Evolutionary conservation across 345 rosid genomes (phyloP).

Genomic region (Cardamine chenopodiifolia): DNA sequence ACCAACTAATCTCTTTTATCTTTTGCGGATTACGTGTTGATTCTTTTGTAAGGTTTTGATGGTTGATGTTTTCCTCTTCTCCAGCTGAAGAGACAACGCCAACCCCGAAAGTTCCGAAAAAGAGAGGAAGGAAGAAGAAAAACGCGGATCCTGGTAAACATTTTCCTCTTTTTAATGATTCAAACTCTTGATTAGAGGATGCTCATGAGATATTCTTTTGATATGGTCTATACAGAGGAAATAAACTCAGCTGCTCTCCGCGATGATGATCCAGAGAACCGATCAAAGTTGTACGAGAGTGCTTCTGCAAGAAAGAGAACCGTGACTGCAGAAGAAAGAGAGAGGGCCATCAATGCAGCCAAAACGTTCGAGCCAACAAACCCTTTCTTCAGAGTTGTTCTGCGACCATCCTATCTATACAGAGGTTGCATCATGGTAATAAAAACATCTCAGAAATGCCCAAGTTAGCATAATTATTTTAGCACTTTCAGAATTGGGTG

Average conservation of each 20-base stretch:
- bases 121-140: constrained; percentile 69
- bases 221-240: constrained; percentile 44
- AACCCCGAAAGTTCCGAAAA: constrained; percentile 48
- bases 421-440: constrained; percentile 87
- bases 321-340: constrained; percentile 79
- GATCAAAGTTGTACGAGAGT: constrained; percentile 69
- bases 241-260: constrained; percentile 47
- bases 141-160: constrained; percentile 70
- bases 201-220: constrained; percentile 17
- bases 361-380: constrained; percentile 76
- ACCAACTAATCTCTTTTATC: not conserved
- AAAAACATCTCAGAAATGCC: not conserved
- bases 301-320: constrained; percentile 82
- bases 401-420: constrained; percentile 81
- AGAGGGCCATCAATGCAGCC: constrained; percentile 70
- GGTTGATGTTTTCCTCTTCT: constrained; percentile 11
- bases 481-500: too few relatives aligned
- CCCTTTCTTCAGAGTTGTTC: constrained; percentile 84
- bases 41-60: not conserved
- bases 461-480: too few relatives aligned
- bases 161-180: not conserved
- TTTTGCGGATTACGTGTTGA: not conserved
- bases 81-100: constrained; percentile 48
- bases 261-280: constrained; percentile 56
- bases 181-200: not conserved